These are phyloP conservation scores for Didymella arachidicola DNA, from an alignment of 2,329 filamentous ascomycete species.

Conservation along the genomic window DNA sequence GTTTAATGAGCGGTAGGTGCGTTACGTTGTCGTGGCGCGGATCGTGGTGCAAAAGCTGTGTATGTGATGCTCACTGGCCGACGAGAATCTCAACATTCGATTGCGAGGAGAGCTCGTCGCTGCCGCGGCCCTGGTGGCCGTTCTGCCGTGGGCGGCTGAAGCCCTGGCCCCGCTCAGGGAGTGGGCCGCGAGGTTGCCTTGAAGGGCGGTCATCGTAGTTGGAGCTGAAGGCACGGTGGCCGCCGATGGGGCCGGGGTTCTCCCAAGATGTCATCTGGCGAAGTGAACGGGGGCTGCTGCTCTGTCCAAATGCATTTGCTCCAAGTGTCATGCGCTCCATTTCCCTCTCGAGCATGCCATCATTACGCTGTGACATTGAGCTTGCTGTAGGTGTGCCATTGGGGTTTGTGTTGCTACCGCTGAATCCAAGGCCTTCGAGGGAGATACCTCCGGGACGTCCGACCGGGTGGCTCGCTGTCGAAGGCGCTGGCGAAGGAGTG, in stretches of 20 bases:
- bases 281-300: conserved; percentile 64
- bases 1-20: conserved; percentile 36
- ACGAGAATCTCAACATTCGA: conserved; percentile 70
- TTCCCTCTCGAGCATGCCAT: conserved; percentile 68
- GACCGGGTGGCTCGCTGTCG: conserved; percentile 84
- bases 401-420: conserved; percentile 69
- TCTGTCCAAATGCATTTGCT: conserved; percentile 55
- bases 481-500: conserved; percentile 90
- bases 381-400: conserved; percentile 69
- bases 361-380: conserved; percentile 61
- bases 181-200: conserved; percentile 68
- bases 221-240: conserved; percentile 69
- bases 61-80: conserved; percentile 57
- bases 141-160: conserved; percentile 65
- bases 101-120: conserved; percentile 68
- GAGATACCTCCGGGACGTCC: conserved; percentile 67
- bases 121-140: conserved; percentile 67
- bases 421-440: conserved; percentile 54
- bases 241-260: conserved; percentile 67
- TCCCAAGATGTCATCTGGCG: conserved; percentile 69
- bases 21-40: conserved; percentile 18
- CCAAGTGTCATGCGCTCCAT: conserved; percentile 66
- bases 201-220: conserved; percentile 67
- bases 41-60: conserved; percentile 19
- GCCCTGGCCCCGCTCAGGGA: conserved; percentile 66